Conservation (phyloP, 2,329 filamentous ascomycete genomes). For the Cordyceps tenuipes region DNA sequence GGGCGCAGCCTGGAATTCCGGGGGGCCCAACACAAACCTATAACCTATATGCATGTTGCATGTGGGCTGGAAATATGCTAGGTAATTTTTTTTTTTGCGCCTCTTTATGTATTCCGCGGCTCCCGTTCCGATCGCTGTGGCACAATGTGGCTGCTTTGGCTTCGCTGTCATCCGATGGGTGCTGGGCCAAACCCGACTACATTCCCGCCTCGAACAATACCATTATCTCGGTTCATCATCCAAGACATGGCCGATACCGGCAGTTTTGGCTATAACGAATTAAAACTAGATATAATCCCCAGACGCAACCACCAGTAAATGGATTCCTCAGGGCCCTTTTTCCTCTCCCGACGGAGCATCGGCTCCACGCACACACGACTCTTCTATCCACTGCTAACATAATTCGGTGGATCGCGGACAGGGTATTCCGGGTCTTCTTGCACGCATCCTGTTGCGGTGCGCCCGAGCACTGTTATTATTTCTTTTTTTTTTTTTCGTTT, state of each 20-base stretch:
- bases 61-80: not conserved
- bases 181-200: not conserved
- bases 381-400: not conserved
- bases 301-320: not conserved
- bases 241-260: not conserved
- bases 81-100: not conserved
- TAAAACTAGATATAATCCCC: not conserved
- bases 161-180: too few species aligned
- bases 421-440: not conserved
- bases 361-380: conserved; percentile 1
- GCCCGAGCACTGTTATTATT: not conserved
- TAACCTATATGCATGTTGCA: not conserved
- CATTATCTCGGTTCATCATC: not conserved
- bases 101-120: not conserved
- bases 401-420: not conserved
- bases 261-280: not conserved
- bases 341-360: not conserved
- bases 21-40: not conserved
- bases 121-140: not conserved
- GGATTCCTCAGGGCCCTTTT: not conserved
- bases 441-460: not conserved
- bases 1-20: not conserved
- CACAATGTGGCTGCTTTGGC: not conserved
- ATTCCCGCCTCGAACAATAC: not conserved
- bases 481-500: not conserved